Percentiles rank a stretch among this genome's conserved stretches.
Evolutionary conservation across 75 land plant species (phyloP).

Genomic region (Selaginella tamariscina): DNA sequence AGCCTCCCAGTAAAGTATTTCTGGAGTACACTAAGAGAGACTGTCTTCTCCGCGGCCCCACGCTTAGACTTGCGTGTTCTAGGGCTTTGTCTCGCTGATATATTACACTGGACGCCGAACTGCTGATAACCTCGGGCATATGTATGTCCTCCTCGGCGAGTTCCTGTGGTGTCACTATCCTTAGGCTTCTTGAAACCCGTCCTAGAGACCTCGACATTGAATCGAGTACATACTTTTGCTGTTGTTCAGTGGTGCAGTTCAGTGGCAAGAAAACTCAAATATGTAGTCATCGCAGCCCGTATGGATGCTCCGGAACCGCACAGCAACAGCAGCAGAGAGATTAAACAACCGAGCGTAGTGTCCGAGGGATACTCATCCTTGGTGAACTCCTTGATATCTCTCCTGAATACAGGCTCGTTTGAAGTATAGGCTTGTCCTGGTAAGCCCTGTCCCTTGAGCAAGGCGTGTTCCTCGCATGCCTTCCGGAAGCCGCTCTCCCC

Average conservation of each 20-base stretch:
- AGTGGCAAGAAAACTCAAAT: constrained; percentile 78
- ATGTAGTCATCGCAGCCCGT: constrained; percentile 78
- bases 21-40: constrained; percentile 41
- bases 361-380: constrained; percentile 71
- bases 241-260: constrained; percentile 40
- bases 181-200: constrained; percentile 56
- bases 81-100: neutral
- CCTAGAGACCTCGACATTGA: constrained; percentile 72
- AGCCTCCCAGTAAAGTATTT: constrained; percentile 71
- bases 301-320: constrained; percentile 68
- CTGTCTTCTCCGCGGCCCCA: constrained; percentile 32
- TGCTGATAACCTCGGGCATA: constrained; percentile 13
- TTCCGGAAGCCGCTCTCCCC: constrained; percentile 44
- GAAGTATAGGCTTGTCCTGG: constrained; percentile 80
- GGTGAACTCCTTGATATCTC: constrained; percentile 49
- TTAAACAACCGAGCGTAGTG: constrained; percentile 72
- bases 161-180: constrained; percentile 62
- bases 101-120: neutral
- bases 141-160: constrained; percentile 10
- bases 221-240: constrained; percentile 61
- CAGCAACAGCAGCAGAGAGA: constrained; percentile 73
- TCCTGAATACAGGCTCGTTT: constrained; percentile 55
- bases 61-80: constrained; percentile 20
- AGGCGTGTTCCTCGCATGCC: constrained; percentile 52
- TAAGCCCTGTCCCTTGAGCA: constrained; percentile 68